phyloP scores from a whole-genome alignment of 352 stramenopile genomes.

The Globisporangium uncinulatum region DNA sequence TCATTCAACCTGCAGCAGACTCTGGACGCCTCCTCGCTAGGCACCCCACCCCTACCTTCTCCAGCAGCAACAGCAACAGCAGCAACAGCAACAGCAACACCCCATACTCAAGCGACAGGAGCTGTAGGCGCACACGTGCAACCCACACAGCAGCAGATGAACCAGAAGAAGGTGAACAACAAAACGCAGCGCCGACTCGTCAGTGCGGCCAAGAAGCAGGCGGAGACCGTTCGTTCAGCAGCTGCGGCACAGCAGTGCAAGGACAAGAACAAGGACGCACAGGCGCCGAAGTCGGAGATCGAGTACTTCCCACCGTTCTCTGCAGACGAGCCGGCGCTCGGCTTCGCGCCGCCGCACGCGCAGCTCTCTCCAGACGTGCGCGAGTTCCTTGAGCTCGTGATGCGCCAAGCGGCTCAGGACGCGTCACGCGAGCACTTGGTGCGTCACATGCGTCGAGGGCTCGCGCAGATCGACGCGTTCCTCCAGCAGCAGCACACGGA shows the following conservation, averaged over 20 bases:
- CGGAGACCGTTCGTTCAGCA: background rate
- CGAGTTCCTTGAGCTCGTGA: slow-evolving; percentile 26
- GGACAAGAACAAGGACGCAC: background rate
- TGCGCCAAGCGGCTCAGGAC: slow-evolving; percentile 8
- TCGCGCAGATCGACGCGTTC: slow-evolving; percentile 50
- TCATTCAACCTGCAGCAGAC: no score
- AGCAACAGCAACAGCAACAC: background rate
- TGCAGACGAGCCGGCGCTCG: slow-evolving; percentile 2
- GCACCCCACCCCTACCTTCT: no score
- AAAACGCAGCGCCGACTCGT: background rate
- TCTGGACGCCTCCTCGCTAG: no score
- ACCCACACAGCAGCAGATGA: background rate
- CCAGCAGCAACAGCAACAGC: background rate
- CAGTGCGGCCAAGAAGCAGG: background rate
- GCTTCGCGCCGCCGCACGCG: slow-evolving; percentile 37
- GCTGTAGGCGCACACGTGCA: no score
- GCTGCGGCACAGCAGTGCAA: background rate
- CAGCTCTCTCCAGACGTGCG: slow-evolving; percentile 30
- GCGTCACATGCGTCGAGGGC: slow-evolving; percentile 41
- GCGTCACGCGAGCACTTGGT: slow-evolving; percentile 17
- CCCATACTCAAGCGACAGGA: no score
- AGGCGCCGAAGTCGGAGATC: background rate
- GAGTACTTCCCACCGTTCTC: slow-evolving; percentile 1
- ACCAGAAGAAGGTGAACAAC: background rate
- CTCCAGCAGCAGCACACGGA: slow-evolving; percentile 26